A percentile compares a stretch with the other conserved stretches of the same genome.
Evolutionary conservation across 2,329 filamentous ascomycete genomes (phyloP).

Genomic region (Fusarium dlaminii): DNA sequence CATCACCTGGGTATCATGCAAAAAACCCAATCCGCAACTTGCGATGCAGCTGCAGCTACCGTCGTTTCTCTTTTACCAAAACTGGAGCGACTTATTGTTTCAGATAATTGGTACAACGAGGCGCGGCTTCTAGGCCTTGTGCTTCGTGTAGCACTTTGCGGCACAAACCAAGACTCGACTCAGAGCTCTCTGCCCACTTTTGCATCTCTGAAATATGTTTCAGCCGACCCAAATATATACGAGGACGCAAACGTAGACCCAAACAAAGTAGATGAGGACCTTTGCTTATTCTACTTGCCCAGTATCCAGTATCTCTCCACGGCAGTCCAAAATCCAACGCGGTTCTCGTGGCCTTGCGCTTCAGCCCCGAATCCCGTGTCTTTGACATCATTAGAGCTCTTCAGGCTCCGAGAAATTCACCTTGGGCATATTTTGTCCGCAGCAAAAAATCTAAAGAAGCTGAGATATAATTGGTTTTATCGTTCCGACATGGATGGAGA

Average conservation of each 20-base stretch:
- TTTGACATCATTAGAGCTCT: slow-evolving; percentile 1
- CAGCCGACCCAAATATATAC: neutral
- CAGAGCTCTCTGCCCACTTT: neutral
- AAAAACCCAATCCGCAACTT: neutral
- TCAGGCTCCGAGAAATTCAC: slow-evolving; percentile 6
- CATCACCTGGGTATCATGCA: neutral
- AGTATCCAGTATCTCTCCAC: neutral
- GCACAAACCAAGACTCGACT: neutral
- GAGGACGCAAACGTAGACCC: neutral
- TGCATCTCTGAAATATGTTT: neutral
- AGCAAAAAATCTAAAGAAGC: neutral
- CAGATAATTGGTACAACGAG: neutral
- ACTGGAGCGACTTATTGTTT: neutral
- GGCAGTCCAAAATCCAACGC: slow-evolving; percentile 6
- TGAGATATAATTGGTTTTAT: slow-evolving; percentile 18
- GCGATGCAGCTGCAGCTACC: neutral
- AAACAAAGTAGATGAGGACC: neutral
- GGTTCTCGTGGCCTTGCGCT: slow-evolving; percentile 3
- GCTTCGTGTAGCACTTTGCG: neutral
- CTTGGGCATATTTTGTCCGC: slow-evolving; percentile 6
- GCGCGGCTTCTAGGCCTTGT: neutral
- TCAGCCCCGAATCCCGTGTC: neutral
- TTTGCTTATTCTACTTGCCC: slow-evolving; percentile 14
- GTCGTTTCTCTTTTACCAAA: neutral
- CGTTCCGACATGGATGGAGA: no score